Percentiles rank a stretch among this genome's conserved stretches.
These are phyloP conservation scores for Phoenix roebelenii DNA, from an alignment of 176 grass and related monocot species.

Conservation along the genomic window DNA sequence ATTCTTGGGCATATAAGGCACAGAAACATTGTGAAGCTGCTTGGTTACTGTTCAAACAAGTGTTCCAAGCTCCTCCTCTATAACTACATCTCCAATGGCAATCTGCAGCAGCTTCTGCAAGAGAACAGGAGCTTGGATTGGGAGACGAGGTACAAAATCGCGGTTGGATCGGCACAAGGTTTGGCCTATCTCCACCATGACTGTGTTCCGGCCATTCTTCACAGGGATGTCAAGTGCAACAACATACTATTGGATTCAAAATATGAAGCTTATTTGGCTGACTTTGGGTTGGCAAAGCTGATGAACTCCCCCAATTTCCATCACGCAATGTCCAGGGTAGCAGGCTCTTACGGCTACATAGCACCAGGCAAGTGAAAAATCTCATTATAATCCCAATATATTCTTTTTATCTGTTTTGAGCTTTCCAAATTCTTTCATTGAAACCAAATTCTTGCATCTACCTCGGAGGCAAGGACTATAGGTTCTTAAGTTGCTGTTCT, in stretches of 20 bases:
- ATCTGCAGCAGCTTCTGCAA: constrained; percentile 67
- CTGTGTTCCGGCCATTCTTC: constrained; percentile 70
- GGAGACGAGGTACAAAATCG: constrained; percentile 86
- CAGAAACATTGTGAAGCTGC: constrained; percentile 87
- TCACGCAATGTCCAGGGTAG: constrained; percentile 72
- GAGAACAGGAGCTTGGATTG: constrained; percentile 81
- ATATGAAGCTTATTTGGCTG: constrained; percentile 78
- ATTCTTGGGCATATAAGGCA: constrained; percentile 93
- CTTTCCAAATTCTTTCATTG: neutral
- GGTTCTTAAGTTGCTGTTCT: neutral
- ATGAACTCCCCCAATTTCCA: constrained; percentile 95
- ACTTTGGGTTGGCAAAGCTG: constrained; percentile 91
- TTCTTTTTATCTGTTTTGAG: neutral
- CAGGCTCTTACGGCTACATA: constrained; percentile 92
- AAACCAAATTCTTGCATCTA: too few species aligned
- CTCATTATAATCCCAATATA: neutral
- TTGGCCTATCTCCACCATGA: constrained; percentile 91
- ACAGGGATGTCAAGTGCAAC: constrained; percentile 94
- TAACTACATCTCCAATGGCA: constrained; percentile 93
- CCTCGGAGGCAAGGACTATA: too few species aligned
- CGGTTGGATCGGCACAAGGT: constrained; percentile 63
- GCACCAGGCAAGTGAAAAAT: constrained; percentile 72
- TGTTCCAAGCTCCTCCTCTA: constrained; percentile 82
- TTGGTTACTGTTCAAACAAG: constrained; percentile 91
- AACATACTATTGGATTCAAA: constrained; percentile 89